Base-by-base conservation (phyloP, 495 filamentous ascomycete genomes). In the Jackrogersella multiformis region DNA sequence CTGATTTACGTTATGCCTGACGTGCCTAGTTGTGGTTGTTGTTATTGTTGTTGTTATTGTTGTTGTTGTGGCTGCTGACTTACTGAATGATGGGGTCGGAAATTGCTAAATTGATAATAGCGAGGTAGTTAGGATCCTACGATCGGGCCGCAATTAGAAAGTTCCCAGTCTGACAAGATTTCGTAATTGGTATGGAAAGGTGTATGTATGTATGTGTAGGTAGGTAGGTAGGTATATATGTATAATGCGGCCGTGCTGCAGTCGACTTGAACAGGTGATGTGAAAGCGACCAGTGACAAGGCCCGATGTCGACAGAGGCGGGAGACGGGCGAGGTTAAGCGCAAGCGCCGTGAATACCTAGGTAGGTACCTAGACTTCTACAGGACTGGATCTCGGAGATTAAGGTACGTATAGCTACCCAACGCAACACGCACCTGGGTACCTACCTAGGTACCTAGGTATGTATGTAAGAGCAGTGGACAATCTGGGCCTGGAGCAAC, bases 61-160 rank as follows among this genome's bases (percentile, higher is more conserved):
- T n/a, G n/a, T n/a, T n/a, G n/a, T n/a, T n/a, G 26, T 61, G 44
- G 49, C 44, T 38, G 32, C 24, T 61, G 49, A 69, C 60, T 26
- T 64, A 64, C 49, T 64, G 49, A 26, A 12, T 38, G 56, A 32
- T 38, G 49, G 35, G 41, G 13, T 54, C 36, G 54, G 42, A 41
- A 58, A 38, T 61, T 53, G 46, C 6, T 51, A 38, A 51, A 46
- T 46, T n/a, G 13, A 52, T 20, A 45, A 35, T 5, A n/a, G 21
- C 42, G 42, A 46, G 42, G 42, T 55, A 9, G 38, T 35, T 62
- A 58, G 54, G 51, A 32, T 55, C 28, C 41, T 56, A 51, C 24
- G 36, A 63, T 69, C 53, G 61, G 67, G 67, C 56, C 61, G 67
- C 67, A 69, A 69, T 65, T 56, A 38, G 32, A 49, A 61, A 57